A percentile compares a stretch with the other conserved stretches of the same genome.
phyloP scores from a whole-genome alignment of 441 rosid genomes.

The Populus hybrid region DNA sequence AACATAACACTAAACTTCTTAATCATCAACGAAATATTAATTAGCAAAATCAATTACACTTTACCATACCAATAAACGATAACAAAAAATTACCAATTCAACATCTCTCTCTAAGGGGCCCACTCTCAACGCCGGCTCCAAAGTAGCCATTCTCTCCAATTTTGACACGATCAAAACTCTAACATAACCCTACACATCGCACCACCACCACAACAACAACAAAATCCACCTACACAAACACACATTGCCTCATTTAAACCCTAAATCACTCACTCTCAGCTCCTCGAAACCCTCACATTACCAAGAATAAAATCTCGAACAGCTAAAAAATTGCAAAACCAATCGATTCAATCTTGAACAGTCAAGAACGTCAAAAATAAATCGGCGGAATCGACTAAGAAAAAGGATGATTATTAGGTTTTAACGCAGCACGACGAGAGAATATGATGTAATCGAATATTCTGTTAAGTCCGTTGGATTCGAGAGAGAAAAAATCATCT shows the following conservation, averaged over 20 bases:
- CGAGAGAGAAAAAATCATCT: neutral
- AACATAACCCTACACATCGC: conserved; percentile 17
- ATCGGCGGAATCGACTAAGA: conserved; percentile 17
- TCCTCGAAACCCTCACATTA: conserved; percentile 1
- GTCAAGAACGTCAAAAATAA: neutral
- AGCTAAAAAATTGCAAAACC: neutral
- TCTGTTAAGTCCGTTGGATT: conserved; percentile 20
- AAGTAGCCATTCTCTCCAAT: conserved; percentile 42
- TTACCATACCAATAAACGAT: neutral
- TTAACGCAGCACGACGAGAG: conserved; percentile 27
- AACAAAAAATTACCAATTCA: conserved; percentile 48
- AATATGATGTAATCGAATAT: conserved; percentile 24
- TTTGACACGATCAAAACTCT: conserved; percentile 20
- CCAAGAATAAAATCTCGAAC: neutral
- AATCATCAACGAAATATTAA: neutral
- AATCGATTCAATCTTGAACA: conserved; percentile 2
- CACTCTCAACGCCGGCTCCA: conserved; percentile 33
- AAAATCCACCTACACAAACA: conserved; percentile 4
- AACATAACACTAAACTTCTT: neutral
- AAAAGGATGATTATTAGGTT: neutral
- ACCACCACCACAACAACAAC: conserved; percentile 10
- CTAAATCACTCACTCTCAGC: conserved; percentile 13
- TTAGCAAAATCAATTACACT: neutral
- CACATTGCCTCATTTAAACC: conserved; percentile 12
- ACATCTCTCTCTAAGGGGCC: conserved; percentile 60